Percentiles rank a stretch among this genome's conserved stretches.
phyloP scores from a whole-genome alignment of 2,329 filamentous ascomycete species.

The Ceratocystis albifundus region DNA sequence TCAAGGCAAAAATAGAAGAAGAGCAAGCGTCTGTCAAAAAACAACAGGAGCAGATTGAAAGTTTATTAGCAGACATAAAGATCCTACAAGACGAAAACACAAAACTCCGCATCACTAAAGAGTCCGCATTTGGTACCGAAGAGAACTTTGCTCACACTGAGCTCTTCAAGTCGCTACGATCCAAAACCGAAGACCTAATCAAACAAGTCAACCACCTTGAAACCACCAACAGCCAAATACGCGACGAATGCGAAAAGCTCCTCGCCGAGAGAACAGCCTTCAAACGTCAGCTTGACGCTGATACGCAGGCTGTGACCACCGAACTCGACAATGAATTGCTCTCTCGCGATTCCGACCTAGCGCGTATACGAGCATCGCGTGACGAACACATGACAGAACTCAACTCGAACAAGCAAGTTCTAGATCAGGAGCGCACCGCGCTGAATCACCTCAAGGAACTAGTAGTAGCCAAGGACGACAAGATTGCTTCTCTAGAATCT shows the following conservation, averaged over 20 bases:
- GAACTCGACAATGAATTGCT: slow-evolving; percentile 77
- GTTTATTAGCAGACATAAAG: slow-evolving; percentile 65
- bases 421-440: slow-evolving; percentile 63
- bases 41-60: slow-evolving; percentile 78
- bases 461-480: slow-evolving; percentile 62
- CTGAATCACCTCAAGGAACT: slow-evolving; percentile 68
- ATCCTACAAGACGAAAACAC: slow-evolving; percentile 60
- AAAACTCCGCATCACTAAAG: slow-evolving; percentile 50
- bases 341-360: slow-evolving; percentile 70
- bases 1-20: slow-evolving; percentile 67
- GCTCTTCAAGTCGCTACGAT: slow-evolving; percentile 82
- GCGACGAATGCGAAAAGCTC: slow-evolving; percentile 73
- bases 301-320: slow-evolving; percentile 57
- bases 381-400: slow-evolving; percentile 81
- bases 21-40: slow-evolving; percentile 64
- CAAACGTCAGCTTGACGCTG: slow-evolving; percentile 67
- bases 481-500: slow-evolving; percentile 70
- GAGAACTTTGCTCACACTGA: slow-evolving; percentile 91
- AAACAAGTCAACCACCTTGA: slow-evolving; percentile 86
- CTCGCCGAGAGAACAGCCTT: slow-evolving; percentile 77
- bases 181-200: slow-evolving; percentile 83
- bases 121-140: slow-evolving; percentile 61
- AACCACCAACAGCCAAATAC: slow-evolving; percentile 71
- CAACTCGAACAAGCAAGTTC: slow-evolving; percentile 62
- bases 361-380: slow-evolving; percentile 68